These are phyloP conservation scores for Raphanus raphanistrum DNA, from an alignment of 345 rosid genomes.

Conservation along the genomic window DNA sequence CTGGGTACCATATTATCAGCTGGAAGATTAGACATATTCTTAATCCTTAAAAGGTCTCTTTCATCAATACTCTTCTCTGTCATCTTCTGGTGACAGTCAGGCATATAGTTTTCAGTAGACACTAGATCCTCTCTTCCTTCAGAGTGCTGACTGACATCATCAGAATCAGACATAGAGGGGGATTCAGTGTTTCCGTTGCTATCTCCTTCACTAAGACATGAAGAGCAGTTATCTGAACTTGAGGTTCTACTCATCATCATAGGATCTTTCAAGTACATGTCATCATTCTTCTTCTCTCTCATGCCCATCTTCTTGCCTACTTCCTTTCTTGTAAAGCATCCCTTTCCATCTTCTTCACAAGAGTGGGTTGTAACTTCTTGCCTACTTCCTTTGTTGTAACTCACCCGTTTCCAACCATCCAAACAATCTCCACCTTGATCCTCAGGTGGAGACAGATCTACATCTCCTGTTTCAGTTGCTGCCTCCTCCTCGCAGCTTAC, in stretches of 20 bases:
- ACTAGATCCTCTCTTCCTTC: slow-evolving; percentile 53
- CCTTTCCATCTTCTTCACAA: slow-evolving; percentile 41
- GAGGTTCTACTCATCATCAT: slow-evolving; percentile 52
- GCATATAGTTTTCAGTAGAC: slow-evolving; percentile 43
- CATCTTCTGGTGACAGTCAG: slow-evolving; percentile 43
- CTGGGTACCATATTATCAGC: slow-evolving; percentile 42
- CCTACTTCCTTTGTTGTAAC: neutral
- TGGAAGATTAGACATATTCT: slow-evolving; percentile 33
- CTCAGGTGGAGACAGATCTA: slow-evolving; percentile 14
- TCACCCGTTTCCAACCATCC: slow-evolving; percentile 33
- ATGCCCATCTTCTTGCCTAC: neutral
- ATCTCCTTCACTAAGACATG: slow-evolving; percentile 85
- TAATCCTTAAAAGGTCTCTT: too few relatives aligned
- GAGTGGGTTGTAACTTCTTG: slow-evolving; percentile 27
- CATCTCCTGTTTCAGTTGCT: slow-evolving; percentile 47
- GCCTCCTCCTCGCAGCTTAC: slow-evolving; percentile 46
- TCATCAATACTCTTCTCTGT: neutral
- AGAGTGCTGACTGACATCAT: slow-evolving; percentile 67
- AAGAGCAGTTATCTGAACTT: slow-evolving; percentile 81
- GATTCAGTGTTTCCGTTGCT: slow-evolving; percentile 69
- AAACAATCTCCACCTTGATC: slow-evolving; percentile 45
- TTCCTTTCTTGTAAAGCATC: slow-evolving; percentile 36
- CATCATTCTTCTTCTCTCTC: slow-evolving; percentile 5
- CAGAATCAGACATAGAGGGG: slow-evolving; percentile 82
- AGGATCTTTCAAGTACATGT: slow-evolving; percentile 37